phyloP scores from a whole-genome alignment of 371 early-diverging fungal species.

The Mortierella sp. region DNA sequence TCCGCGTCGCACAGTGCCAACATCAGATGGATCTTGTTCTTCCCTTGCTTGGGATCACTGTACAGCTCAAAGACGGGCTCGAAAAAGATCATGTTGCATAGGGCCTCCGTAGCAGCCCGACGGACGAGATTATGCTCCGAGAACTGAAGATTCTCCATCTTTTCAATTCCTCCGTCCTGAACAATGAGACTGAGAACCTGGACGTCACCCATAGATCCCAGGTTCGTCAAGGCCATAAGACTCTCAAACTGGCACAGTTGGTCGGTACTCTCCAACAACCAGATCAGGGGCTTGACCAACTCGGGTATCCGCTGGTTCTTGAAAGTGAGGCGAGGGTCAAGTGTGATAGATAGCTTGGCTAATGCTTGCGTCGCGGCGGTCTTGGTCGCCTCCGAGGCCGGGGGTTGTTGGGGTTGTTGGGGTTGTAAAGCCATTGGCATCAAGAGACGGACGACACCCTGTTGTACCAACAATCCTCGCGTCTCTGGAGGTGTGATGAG shows the following conservation, averaged over 20 bases:
- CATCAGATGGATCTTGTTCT: conserved; percentile 78
- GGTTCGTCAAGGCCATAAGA: conserved; percentile 93
- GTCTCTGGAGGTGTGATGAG: conserved; percentile 78
- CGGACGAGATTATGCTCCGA: conserved; percentile 85
- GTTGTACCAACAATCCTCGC: conserved; percentile 87
- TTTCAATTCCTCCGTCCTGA: conserved; percentile 71
- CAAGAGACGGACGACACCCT: conserved; percentile 81
- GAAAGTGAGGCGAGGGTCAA: conserved; percentile 91
- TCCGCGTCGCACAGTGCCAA: conserved; percentile 90
- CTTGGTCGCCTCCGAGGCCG: conserved; percentile 36
- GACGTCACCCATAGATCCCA: conserved; percentile 76
- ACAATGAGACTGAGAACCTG: conserved; percentile 63
- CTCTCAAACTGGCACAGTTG: conserved; percentile 90
- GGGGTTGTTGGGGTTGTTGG: conserved; percentile 12
- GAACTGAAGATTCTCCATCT: conserved; percentile 84
- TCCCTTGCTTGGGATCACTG: conserved; percentile 62
- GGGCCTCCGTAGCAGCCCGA: conserved; percentile 93
- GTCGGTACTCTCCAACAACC: conserved; percentile 67
- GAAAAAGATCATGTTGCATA: conserved; percentile 94
- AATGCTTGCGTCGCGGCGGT: conserved; percentile 83
- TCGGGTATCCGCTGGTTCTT: conserved; percentile 71
- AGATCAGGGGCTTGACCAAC: conserved; percentile 73
- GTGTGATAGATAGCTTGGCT: conserved; percentile 92
- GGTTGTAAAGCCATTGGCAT: conserved; percentile 62
- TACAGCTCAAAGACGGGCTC: conserved; percentile 85